phyloP scores from a whole-genome alignment of 179 eudicot genomes.

The Actinidia polygama region DNA sequence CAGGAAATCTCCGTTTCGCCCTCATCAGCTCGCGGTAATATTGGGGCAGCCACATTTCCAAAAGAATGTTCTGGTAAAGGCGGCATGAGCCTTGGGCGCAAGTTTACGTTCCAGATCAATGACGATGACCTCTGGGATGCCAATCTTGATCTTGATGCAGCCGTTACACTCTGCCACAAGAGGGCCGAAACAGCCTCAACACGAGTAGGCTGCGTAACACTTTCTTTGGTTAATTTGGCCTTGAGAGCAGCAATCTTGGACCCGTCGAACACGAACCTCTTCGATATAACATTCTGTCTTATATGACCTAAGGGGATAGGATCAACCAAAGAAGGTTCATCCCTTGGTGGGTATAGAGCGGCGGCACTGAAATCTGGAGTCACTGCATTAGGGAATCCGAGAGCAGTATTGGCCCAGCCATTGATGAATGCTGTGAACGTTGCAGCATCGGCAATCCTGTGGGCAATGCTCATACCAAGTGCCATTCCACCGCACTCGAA shows the following conservation, averaged over 20 bases:
- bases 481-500: constrained; percentile 34
- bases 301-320: neutral
- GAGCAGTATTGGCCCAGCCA: constrained; percentile 23
- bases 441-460: constrained; percentile 19
- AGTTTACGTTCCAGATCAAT: constrained; percentile 31
- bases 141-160: constrained; percentile 12
- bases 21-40: constrained; percentile 26
- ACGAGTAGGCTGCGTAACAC: constrained; percentile 23
- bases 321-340: neutral
- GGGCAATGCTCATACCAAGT: constrained; percentile 14
- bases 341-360: constrained; percentile 31
- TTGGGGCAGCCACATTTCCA: constrained; percentile 29
- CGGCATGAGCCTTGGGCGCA: constrained; percentile 30
- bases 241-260: constrained; percentile 23
- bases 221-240: neutral
- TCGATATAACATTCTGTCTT: constrained; percentile 13
- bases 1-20: neutral
- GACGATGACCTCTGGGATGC: constrained; percentile 25
- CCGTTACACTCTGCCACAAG: constrained; percentile 33
- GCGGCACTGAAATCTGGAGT: constrained; percentile 31
- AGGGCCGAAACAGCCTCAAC: constrained; percentile 36
- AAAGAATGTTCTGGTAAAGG: constrained; percentile 24
- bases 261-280: constrained; percentile 37
- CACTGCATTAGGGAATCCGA: neutral
- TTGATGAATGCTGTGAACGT: constrained; percentile 23